phyloP scores from a whole-genome alignment of 345 rosid species.

The Rhizophora mangle region DNA sequence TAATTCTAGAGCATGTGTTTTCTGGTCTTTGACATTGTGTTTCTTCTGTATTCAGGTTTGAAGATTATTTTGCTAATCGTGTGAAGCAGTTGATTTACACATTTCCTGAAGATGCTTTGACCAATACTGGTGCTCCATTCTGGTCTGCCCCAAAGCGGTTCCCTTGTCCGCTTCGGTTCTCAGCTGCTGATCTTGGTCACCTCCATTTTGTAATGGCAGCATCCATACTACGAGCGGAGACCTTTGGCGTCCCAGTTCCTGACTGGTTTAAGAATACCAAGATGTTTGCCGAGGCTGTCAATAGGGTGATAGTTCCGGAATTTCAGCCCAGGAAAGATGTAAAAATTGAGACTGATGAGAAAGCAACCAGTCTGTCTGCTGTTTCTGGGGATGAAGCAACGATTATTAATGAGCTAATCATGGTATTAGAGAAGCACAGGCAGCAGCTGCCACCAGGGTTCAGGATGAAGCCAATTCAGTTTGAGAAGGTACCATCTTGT shows the following conservation, averaged over 20 bases:
- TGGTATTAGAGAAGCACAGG: slow-evolving; percentile 46
- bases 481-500: slow-evolving; percentile 56
- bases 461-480: slow-evolving; percentile 70
- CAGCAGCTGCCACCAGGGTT: slow-evolving; percentile 42
- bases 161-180: slow-evolving; percentile 73
- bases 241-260: slow-evolving; percentile 78
- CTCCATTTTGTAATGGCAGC: slow-evolving; percentile 72
- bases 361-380: slow-evolving; percentile 43
- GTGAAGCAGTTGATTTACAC: slow-evolving; percentile 85
- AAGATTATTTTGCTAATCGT: slow-evolving; percentile 81
- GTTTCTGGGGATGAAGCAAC: slow-evolving; percentile 54
- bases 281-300: slow-evolving; percentile 52
- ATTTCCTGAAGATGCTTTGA: slow-evolving; percentile 93
- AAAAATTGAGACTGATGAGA: slow-evolving; percentile 66
- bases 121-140: slow-evolving; percentile 91
- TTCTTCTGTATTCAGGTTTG: slow-evolving; percentile 54
- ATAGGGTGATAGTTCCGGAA: slow-evolving; percentile 59
- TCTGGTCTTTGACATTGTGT: neutral
- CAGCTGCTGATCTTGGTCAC: slow-evolving; percentile 60
- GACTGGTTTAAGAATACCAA: slow-evolving; percentile 67
- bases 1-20: neutral
- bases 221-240: slow-evolving; percentile 82
- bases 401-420: slow-evolving; percentile 45
- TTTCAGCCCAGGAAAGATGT: slow-evolving; percentile 60
- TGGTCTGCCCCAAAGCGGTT: slow-evolving; percentile 99